Base-by-base conservation (phyloP, 345 rosid species). In the Excoecaria agallocha region DNA sequence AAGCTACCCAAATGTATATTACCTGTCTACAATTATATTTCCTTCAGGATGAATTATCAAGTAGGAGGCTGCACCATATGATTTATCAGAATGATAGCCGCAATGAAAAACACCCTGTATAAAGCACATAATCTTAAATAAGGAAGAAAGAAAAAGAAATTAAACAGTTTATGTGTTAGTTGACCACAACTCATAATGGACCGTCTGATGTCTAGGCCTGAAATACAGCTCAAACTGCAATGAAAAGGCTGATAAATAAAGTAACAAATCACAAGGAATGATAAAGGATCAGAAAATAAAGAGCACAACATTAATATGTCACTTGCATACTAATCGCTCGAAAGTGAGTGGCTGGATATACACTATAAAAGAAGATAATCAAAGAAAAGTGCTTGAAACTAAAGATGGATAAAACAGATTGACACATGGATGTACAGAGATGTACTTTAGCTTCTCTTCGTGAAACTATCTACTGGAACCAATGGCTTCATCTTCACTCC, bases 1-100 rank as follows among this genome's bases (percentile, higher is more conserved):
- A 60, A 25, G 68, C 22, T 11, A 11, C 43, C n/a, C 3, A 17
- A 51, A 43, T 22, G 17, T 73, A 59, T 22, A 55, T 70, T 83
- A 89, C 93, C 89, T 87, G 69, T 89, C 90, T 67, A 89, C 77
- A 71, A 89, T 83, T 71, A 89, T 78, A 78, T 89, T 87, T 82
- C 93, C 93, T 69, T 87, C 86, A 45, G 76, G 83, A 43, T 67
- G 90, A 76, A 87, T 69, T 19, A 89, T 85, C 82, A 89, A 73
- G 81, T 80, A 89, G 64, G 90, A 76, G 62, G 90, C 57, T 65
- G 93, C 93, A 73, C 93, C 93, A 1, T 38, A 89, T 16, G 93
- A 87, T 59, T 89, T 84, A 72, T 83, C 85, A 52, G 93, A 87
- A 83, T 89, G 93, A 81, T 87, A 87, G 12, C 93, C 93, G 72